phyloP scores from a whole-genome alignment of 495 filamentous ascomycete genomes.

The Tetracladium setigerum region DNA sequence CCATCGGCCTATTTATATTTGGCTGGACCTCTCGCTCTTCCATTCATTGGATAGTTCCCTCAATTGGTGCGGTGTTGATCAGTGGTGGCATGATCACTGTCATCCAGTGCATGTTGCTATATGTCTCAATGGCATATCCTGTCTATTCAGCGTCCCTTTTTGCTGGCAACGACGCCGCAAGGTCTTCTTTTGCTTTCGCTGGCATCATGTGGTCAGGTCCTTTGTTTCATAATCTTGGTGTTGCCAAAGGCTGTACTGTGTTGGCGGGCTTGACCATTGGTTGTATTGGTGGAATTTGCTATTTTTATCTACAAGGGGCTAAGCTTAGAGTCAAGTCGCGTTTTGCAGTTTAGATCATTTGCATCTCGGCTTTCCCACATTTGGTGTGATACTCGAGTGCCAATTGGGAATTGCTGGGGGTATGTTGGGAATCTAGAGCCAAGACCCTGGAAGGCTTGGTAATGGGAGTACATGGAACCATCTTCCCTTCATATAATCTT shows the following conservation, averaged over 20 bases:
- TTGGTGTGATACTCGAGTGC: no score
- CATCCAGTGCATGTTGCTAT: constrained; percentile 67
- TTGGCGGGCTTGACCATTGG: constrained; percentile 32
- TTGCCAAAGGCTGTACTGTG: constrained; percentile 39
- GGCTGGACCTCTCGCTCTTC: constrained; percentile 45
- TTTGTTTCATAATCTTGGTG: constrained; percentile 27
- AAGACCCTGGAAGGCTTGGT: no score
- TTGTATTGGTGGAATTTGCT: constrained; percentile 17
- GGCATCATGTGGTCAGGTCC: constrained; percentile 38
- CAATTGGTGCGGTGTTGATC: constrained; percentile 38
- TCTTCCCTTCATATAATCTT: no score
- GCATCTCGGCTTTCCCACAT: no score
- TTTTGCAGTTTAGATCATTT: no score
- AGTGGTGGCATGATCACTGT: constrained; percentile 43
- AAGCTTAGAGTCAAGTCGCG: constrained; percentile 23
- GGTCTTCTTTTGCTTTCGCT: constrained; percentile 39
- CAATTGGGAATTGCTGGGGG: no score
- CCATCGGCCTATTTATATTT: constrained; percentile 53
- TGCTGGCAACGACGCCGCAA: constrained; percentile 44
- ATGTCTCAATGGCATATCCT: constrained; percentile 39
- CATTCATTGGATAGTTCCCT: constrained; percentile 48
- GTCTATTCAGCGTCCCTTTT: constrained; percentile 48
- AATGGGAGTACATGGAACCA: no score
- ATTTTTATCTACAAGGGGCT: constrained; percentile 3
- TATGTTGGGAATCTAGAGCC: no score